Base-by-base conservation (phyloP, 2,329 filamentous ascomycete genomes). In the Phialocephala sp. region DNA sequence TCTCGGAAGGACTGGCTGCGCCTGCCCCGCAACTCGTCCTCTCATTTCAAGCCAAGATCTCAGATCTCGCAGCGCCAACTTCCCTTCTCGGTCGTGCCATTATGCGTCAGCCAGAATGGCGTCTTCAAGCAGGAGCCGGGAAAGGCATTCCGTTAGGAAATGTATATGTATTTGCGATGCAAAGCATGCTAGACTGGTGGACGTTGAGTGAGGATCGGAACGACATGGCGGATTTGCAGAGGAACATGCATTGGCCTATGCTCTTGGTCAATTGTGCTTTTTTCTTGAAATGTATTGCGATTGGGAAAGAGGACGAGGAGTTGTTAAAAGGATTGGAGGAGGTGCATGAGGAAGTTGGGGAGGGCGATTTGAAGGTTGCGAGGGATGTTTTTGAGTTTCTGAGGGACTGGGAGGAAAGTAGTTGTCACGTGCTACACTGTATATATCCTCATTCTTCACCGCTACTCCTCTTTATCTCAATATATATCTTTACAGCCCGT, bases 111-210 rank as follows among this genome's bases (percentile, higher is more conserved):
- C 63, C 59, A 9, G 59, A 61, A 55, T 65, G 63, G 63, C 50
- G 15, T 32, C 54, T 65, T 1, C 39, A 59, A 15, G 12, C 24
- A n/a, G 63, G 43, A 4, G 27, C 36, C 27, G 58, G 45, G 3
- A 61, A 27, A 8, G 45, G 36, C 5, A 62, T 65, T 20, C 63
- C 63, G 15, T 43, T 65, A n/a, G 63, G 63, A 32, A 65, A 65
- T 35, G 63, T 65, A 11, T 65, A 65, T 45, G 62, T 65, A 11
- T 59, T 62, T 43, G 54, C 59, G 1, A 52, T 65, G 22, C 59
- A 61, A 36, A 60, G 43, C 11, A 65, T 65, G 63, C 36, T 65
- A 59, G 59, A 62, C 36, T 65, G 63, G 63, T 65, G 63, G 63
- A 65, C 59, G 6, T 27, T 65, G 22, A 60, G 56, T 6, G 63